Evolutionary conservation across 2,329 filamentous ascomycete genomes (phyloP).

Genomic region (Cladosporium phlei): DNA sequence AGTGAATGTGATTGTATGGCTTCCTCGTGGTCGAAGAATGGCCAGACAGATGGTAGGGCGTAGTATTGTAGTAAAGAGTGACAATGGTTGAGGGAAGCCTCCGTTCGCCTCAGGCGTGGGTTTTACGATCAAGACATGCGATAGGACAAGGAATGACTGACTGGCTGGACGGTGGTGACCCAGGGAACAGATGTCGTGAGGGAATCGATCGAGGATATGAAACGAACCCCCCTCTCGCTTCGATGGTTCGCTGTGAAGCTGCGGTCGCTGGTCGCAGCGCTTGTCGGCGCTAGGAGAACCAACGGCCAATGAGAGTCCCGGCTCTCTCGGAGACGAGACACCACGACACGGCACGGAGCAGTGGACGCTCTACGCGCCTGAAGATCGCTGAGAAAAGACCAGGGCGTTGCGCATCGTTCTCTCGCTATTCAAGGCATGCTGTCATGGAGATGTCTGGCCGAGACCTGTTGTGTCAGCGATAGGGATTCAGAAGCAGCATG

Average conservation of each 20-base stretch:
- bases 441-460: too few relatives aligned
- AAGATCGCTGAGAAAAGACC: neutral
- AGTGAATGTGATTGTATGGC: neutral
- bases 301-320: neutral
- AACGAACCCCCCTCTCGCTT: constrained; percentile 3
- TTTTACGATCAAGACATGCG: constrained; percentile 2
- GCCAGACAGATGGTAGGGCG: neutral
- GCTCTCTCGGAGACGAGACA: constrained; percentile 9
- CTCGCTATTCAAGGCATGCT: too few relatives aligned
- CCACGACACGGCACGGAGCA: too few relatives aligned
- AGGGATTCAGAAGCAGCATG: too few relatives aligned
- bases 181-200: too few relatives aligned
- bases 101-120: neutral
- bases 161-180: neutral
- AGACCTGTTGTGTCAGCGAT: too few relatives aligned
- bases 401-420: neutral
- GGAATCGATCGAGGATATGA: too few relatives aligned
- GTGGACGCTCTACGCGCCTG: neutral
- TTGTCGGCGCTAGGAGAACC: constrained; percentile 11
- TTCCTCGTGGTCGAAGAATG: neutral
- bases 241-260: constrained; percentile 10
- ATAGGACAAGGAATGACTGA: too few relatives aligned
- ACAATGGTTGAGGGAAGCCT: neutral
- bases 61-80: neutral
- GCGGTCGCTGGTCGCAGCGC: neutral